A percentile compares a stretch with the other conserved stretches of the same genome.
These are phyloP conservation scores for Lobosporangium transversale DNA, from an alignment of 192 early-diverging fungal genomes.

Conservation along the genomic window DNA sequence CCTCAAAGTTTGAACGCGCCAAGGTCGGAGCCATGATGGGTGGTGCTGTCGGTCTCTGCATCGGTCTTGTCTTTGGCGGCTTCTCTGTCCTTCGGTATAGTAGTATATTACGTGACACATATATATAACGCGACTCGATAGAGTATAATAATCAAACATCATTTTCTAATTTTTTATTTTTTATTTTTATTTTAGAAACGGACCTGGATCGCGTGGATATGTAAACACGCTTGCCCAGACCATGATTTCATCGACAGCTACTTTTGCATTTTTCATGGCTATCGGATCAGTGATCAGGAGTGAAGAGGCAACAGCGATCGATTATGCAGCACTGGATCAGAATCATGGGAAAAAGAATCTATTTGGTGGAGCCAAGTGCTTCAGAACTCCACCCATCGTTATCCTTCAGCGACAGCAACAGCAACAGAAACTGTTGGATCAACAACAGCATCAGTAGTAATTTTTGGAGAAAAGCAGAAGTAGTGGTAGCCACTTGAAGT, in stretches of 20 bases:
- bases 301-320: slow-evolving; percentile 54
- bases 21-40: slow-evolving; percentile 75
- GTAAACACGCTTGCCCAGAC: slow-evolving; percentile 77
- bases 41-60: slow-evolving; percentile 68
- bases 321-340: slow-evolving; percentile 34
- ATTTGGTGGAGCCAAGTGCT: slow-evolving; percentile 22
- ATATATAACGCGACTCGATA: neutral
- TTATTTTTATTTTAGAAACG: slow-evolving; percentile 68
- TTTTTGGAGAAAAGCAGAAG: neutral
- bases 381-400: slow-evolving; percentile 43
- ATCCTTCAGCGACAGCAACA: slow-evolving; percentile 35
- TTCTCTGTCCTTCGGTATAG: slow-evolving; percentile 60
- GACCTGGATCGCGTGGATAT: slow-evolving; percentile 75
- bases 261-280: slow-evolving; percentile 84
- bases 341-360: slow-evolving; percentile 26
- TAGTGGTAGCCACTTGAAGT: too few species aligned
- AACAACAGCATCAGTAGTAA: neutral
- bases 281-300: slow-evolving; percentile 65
- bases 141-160: neutral
- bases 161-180: too few species aligned
- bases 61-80: slow-evolving; percentile 69
- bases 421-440: slow-evolving; percentile 2
- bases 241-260: slow-evolving; percentile 79
- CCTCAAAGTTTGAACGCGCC: slow-evolving; percentile 64
- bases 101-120: neutral